phyloP scores from a whole-genome alignment of 2,329 filamentous ascomycete species.

The Penicillium brevicompactum region DNA sequence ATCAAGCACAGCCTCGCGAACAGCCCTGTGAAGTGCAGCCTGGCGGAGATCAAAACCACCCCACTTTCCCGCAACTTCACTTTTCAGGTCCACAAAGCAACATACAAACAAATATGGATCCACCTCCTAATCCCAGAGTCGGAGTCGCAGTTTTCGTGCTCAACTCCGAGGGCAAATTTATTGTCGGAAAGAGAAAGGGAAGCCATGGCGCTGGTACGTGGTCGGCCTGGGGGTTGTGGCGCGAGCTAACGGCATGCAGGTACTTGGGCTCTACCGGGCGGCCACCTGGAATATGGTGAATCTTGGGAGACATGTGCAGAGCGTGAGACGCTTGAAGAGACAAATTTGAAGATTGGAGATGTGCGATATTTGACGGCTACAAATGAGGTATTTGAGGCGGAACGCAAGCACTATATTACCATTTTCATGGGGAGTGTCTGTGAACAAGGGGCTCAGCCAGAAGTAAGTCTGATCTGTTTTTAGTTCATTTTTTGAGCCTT shows the following conservation, averaged over 20 bases:
- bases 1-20: not conserved
- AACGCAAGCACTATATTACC: conserved; percentile 74
- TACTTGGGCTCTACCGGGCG: conserved; percentile 70
- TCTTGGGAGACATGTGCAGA: conserved; percentile 62
- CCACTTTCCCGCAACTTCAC: not conserved
- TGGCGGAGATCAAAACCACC: not conserved
- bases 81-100: not conserved
- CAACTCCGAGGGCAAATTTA: conserved; percentile 44
- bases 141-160: conserved; percentile 54
- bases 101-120: conserved; percentile 11
- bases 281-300: conserved; percentile 73
- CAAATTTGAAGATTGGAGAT: conserved; percentile 59
- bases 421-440: conserved; percentile 63
- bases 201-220: conserved; percentile 49
- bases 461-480: conserved; percentile 47
- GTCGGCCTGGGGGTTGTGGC: not conserved
- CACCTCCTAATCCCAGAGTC: conserved; percentile 32
- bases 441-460: conserved; percentile 52
- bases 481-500: not conserved
- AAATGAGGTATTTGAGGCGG: conserved; percentile 64
- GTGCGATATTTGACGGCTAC: conserved; percentile 62
- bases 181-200: conserved; percentile 52
- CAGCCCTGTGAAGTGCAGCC: not conserved
- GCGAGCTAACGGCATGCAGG: conserved; percentile 39
- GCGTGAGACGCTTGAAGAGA: conserved; percentile 72